Conservation (phyloP, 2,329 filamentous ascomycete species). For the Didymella lethalis region DNA sequence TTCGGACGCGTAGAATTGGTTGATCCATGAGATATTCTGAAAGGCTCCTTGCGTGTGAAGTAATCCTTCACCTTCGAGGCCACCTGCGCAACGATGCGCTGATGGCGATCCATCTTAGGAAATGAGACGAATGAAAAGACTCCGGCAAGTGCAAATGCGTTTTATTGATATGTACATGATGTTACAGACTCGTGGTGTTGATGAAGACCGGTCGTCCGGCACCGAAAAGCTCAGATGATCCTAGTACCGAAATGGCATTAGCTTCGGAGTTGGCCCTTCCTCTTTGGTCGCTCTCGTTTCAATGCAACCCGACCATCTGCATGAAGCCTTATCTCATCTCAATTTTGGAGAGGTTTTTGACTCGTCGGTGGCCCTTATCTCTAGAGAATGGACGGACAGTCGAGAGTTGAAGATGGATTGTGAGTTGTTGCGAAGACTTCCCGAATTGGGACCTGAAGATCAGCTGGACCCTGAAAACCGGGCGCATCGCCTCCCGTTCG, state of each 20-base stretch:
- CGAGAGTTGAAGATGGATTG: background rate
- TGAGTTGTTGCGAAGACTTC: background rate
- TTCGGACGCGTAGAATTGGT: constrained; percentile 76
- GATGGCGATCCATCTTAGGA: constrained; percentile 51
- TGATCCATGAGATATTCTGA: constrained; percentile 78
- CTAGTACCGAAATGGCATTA: constrained; percentile 17
- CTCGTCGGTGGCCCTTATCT: background rate
- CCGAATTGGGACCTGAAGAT: constrained; percentile 10
- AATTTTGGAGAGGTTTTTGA: background rate
- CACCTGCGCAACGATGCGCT: constrained; percentile 56
- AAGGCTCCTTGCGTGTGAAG: constrained; percentile 64
- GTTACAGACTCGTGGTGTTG: constrained; percentile 6
- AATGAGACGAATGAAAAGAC: constrained; percentile 13
- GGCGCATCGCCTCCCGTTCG: constrained; percentile 1
- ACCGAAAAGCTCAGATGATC: background rate
- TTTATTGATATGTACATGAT: constrained; percentile 29
- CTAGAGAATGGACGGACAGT: background rate
- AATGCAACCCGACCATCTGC: constrained; percentile 1
- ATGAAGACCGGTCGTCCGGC: constrained; percentile 7
- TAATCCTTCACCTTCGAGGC: constrained; percentile 58
- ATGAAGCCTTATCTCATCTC: background rate
- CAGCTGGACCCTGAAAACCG: constrained; percentile 12
- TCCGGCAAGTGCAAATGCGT: constrained; percentile 22
- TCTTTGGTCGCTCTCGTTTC: constrained; percentile 1
- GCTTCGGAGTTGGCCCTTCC: background rate